Conservation (phyloP, 1,284 basidiomycete species). For the Malassezia globosa region DNA sequence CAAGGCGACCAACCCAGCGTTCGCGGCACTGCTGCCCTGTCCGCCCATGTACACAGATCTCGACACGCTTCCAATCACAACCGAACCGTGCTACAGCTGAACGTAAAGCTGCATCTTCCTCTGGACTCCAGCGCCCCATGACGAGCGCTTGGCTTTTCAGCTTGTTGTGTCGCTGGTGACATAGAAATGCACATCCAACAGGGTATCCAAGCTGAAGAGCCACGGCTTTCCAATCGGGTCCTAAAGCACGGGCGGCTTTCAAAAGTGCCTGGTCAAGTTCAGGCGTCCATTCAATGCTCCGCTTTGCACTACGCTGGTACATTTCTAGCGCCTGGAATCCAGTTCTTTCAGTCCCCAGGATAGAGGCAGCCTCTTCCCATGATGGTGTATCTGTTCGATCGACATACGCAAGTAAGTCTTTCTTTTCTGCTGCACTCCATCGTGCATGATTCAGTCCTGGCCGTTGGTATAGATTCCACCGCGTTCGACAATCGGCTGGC, state of each 20-base stretch:
- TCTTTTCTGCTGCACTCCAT: conserved; percentile 11
- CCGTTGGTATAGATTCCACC: conserved; percentile 9
- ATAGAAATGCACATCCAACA: conserved; percentile 1
- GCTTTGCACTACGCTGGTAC: conserved; percentile 13
- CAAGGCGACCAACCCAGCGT: conserved; percentile 17
- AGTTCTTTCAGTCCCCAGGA: conserved; percentile 2
- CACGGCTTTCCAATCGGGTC: conserved; percentile 16
- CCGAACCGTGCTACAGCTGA: conserved; percentile 15
- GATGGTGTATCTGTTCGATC: not conserved
- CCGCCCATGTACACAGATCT: conserved; percentile 14
- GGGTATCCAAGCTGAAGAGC: conserved; percentile 4
- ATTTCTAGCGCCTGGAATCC: conserved; percentile 13
- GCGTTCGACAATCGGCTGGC: conserved; percentile 14
- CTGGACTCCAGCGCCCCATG: conserved; percentile 13
- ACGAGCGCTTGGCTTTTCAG: conserved; percentile 7
- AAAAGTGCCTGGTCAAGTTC: conserved; percentile 10
- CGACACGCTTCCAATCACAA: conserved; percentile 17
- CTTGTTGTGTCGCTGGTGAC: conserved; percentile 16
- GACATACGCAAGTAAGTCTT: not conserved
- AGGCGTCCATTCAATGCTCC: conserved; percentile 9
- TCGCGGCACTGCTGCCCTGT: conserved; percentile 19
- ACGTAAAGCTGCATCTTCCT: conserved; percentile 15
- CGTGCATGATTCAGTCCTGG: conserved; percentile 3
- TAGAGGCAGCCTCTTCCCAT: conserved; percentile 8
- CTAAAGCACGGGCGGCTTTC: conserved; percentile 1